Base-by-base conservation (phyloP, 257 asterid genomes). In the Capsicum baccatum region DNA sequence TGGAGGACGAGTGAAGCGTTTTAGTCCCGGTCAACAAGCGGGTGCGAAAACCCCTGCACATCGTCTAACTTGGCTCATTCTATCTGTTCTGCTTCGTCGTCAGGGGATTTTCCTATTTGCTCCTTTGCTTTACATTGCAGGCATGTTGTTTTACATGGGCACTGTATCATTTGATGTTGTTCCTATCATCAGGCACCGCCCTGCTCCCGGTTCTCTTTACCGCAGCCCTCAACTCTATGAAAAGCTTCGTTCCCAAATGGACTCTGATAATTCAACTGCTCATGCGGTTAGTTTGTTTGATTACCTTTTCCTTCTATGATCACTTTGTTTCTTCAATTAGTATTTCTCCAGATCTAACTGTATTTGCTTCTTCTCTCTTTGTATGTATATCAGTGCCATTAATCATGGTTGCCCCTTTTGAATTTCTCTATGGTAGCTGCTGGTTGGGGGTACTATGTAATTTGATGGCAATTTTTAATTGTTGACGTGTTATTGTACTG, bases 41-140 rank as follows among this genome's bases (percentile, higher is more conserved):
- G 70, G 90, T 90, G 42, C 93, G 10, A 88, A 84, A 86, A 90
- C 93, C 47, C 86, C 91, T 48, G 87, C 93, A 35, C 95, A 92
- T 80, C 95, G 94, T 70, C 79, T 93, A 83, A 91, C 92, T 64
- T 92, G 98, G 98, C 57, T 83, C 84, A 83, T 92, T 66, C 93
- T 97, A 64, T 94, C 98, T 6, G 87, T 91, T 9, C 91, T 97
- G 9, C 83, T 94, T 57, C 94, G 95, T 79, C 88, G 99, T 1
- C 98, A 94, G 87, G 99, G 99, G 57, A 89, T 95, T 76, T 95
- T 97, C 60, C 91, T 97, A 0, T 95, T 97, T 79, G 99, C 98
- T 9, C 98, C 98, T 7, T 88, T 97, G 79, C 83, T 97, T 50
- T 97, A 97, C 56, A 94, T 97, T 54, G 89, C 97, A 17, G 95